A percentile compares a stretch with the other conserved stretches of the same genome.
Conservation (phyloP, 108 stramenopile species). For the Nannochloropsis salina region DNA sequence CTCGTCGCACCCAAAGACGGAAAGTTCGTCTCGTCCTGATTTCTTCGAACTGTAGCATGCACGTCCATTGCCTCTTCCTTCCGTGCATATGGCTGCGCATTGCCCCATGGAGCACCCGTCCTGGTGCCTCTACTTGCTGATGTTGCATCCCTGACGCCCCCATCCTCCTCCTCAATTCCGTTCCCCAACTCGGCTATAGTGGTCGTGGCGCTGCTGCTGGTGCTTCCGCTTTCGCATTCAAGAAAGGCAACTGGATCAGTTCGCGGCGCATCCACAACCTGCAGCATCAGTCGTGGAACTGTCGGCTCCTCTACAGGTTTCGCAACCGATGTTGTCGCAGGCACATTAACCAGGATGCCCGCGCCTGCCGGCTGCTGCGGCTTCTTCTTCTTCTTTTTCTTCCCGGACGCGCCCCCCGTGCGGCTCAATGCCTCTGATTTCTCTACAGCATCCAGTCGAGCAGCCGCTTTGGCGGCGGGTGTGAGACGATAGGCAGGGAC, state of each 20-base stretch:
- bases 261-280: no score
- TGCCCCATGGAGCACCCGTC: no score
- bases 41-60: no score
- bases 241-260: no score
- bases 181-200: neutral
- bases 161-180: neutral
- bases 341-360: neutral
- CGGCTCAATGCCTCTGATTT: neutral
- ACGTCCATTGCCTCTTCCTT: no score
- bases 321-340: no score
- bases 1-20: no score
- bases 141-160: neutral
- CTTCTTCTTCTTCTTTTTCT: neutral
- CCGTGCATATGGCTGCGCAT: no score
- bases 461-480: neutral
- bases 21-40: no score
- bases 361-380: neutral
- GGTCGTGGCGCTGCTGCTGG: neutral
- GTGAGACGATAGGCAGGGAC: neutral
- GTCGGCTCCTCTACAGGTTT: no score
- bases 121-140: no score
- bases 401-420: neutral
- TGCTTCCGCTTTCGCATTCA: neutral
- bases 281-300: no score
- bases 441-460: neutral